A percentile compares a stretch with the other conserved stretches of the same genome.
phyloP scores from a whole-genome alignment of 2,329 filamentous ascomycete species.

The Penicillium rolfsii region DNA sequence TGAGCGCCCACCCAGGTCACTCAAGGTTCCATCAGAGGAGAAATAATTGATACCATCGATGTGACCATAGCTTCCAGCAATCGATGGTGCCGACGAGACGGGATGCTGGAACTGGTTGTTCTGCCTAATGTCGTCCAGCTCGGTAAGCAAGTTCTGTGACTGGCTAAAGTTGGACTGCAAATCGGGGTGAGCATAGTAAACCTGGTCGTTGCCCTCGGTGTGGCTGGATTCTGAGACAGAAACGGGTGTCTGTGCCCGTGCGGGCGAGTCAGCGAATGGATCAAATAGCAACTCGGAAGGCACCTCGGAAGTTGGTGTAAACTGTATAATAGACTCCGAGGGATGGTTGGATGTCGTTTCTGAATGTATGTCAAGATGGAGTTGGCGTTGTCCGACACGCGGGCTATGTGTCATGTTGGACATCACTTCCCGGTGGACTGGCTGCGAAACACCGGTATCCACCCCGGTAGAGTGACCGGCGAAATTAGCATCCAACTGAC shows the following conservation, averaged over 20 bases:
- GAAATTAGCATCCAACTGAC: slow-evolving; percentile 12
- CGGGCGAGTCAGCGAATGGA: slow-evolving; percentile 23
- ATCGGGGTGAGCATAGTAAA: slow-evolving; percentile 41
- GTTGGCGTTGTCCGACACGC: slow-evolving; percentile 22
- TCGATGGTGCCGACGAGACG: slow-evolving; percentile 43
- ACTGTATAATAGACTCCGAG: slow-evolving; percentile 48
- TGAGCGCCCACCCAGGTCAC: slow-evolving; percentile 40
- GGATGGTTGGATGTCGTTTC: slow-evolving; percentile 43
- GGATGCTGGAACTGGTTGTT: slow-evolving; percentile 26
- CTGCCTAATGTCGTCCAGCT: slow-evolving; percentile 16
- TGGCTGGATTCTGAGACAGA: slow-evolving; percentile 35
- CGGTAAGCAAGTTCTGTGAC: slow-evolving; percentile 22
- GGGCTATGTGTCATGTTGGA: slow-evolving; percentile 12
- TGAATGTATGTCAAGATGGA: slow-evolving; percentile 37
- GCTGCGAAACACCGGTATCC: slow-evolving; percentile 34
- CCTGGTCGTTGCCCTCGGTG: slow-evolving; percentile 38
- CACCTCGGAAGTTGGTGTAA: slow-evolving; percentile 52
- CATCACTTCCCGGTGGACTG: slow-evolving; percentile 32
- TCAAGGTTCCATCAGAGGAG: slow-evolving; percentile 45
- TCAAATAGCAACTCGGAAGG: slow-evolving; percentile 35
- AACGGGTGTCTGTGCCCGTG: slow-evolving; percentile 21
- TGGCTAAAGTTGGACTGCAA: slow-evolving; percentile 25
- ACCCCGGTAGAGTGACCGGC: slow-evolving; percentile 44
- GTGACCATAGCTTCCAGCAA: slow-evolving; percentile 44
- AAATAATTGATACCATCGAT: slow-evolving; percentile 38